phyloP scores from a whole-genome alignment of 352 stramenopile species.

The Phytophthora aleatoria region DNA sequence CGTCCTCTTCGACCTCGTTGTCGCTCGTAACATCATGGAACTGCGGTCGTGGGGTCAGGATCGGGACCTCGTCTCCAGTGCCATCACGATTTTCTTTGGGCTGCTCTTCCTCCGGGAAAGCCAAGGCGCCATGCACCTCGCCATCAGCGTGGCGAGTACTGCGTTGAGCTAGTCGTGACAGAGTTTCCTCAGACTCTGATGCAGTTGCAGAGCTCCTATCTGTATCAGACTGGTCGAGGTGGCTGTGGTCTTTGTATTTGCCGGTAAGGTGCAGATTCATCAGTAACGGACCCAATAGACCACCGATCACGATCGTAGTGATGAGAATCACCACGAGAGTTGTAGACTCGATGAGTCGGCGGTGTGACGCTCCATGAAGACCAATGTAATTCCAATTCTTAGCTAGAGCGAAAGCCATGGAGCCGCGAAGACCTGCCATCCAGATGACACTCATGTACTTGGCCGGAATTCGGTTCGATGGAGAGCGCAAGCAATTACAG shows the following conservation, averaged over 20 bases:
- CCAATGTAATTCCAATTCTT: slow-evolving; percentile 88
- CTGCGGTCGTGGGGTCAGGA: slow-evolving; percentile 71
- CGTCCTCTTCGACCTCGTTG: slow-evolving; percentile 34
- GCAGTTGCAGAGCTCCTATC: slow-evolving; percentile 44
- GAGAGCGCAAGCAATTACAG: slow-evolving; percentile 70
- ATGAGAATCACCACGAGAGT: slow-evolving; percentile 89
- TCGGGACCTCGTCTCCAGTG: slow-evolving; percentile 39
- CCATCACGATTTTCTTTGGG: slow-evolving; percentile 28
- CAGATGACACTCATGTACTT: slow-evolving; percentile 90
- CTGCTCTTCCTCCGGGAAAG: slow-evolving; percentile 40
- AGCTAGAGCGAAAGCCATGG: slow-evolving; percentile 92
- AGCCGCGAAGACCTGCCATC: slow-evolving; percentile 93
- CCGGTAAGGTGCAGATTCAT: slow-evolving; percentile 50
- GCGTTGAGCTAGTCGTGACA: slow-evolving; percentile 36
- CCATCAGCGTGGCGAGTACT: slow-evolving; percentile 57
- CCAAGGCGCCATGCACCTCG: slow-evolving; percentile 34
- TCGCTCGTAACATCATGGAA: slow-evolving; percentile 69
- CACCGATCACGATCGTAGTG: slow-evolving; percentile 83
- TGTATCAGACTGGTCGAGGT: slow-evolving; percentile 42
- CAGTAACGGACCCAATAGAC: slow-evolving; percentile 75
- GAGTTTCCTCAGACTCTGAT: slow-evolving; percentile 35
- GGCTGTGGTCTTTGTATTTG: slow-evolving; percentile 42
- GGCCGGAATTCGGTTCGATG: slow-evolving; percentile 60
- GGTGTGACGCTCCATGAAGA: slow-evolving; percentile 66
- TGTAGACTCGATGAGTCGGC: slow-evolving; percentile 86